Evolutionary conservation across 2,329 filamentous ascomycete species (phyloP), one percentile per base, ranked within the genome.

Genomic region (Chaetothyriales sp.): DNA sequence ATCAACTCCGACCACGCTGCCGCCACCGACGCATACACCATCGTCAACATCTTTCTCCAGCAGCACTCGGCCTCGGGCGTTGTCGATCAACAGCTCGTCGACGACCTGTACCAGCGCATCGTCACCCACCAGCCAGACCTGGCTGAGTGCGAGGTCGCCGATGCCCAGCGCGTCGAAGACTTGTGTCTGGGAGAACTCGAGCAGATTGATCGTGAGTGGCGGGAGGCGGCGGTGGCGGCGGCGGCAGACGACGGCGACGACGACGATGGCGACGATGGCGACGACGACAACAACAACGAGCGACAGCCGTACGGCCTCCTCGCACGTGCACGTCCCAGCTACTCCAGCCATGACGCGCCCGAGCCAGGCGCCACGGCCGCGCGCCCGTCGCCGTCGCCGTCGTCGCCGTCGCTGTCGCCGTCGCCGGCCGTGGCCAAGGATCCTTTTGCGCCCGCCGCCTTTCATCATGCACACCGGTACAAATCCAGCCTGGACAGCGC

Each of bases 121-220:
- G 67, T 74, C 43, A 66, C 69, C 5, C 66, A 71, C n/a, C 74
- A 75, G 9, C 75, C 76, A 13, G 71, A 73, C 49, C 63, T 80
- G 50, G 74, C 73, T n/a, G 72, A 73, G 56, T 69, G 75, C 53
- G 72, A 72, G 6, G 70, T 72, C 33, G 79, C 75, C 72, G 73
- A 76, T 49, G 73, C 75, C 1, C 75, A 73, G 51, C 73, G 74
- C 52, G 73, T 75, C 2, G 76, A 73, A 2, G 73, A 76, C 54
- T 68, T 76, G n/a, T 79, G 77, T 61, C 63, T 80, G 4, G 71
- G 76, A 52, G 69, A 76, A 54, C 61, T 75, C 54, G 65, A 68
- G 19, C 18, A n/a, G 19, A 10, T 47, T 2, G 18, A 25, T 18
- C 20, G 28, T 22, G 46, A 47, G 46, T 47, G 20, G 20, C 18